Percentiles rank a stretch among this genome's conserved stretches.
Evolutionary conservation across 768 basidiomycete genomes (phyloP).

Genomic region (Boletus fagicola): DNA sequence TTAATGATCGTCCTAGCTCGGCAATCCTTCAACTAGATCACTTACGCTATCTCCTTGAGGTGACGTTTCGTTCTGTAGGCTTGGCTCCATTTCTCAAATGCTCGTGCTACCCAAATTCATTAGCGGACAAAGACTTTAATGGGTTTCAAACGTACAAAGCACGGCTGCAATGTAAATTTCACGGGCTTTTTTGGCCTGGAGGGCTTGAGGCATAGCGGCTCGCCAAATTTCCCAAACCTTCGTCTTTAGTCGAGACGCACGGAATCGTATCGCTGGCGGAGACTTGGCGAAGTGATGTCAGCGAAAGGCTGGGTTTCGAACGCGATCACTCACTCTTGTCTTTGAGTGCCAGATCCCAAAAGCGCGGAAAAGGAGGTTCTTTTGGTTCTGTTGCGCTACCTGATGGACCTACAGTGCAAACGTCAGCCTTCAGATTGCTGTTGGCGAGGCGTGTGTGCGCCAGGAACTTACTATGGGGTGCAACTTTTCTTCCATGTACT

Average conservation of each 20-base stretch:
- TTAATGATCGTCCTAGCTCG: conserved; percentile 27
- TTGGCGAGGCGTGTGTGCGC: background rate
- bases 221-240: conserved; percentile 68
- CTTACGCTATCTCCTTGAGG: conserved; percentile 82
- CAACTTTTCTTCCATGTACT: conserved; percentile 61
- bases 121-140: conserved; percentile 6
- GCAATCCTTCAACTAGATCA: conserved; percentile 23
- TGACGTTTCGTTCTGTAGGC: conserved; percentile 67
- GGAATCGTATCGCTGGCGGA: conserved; percentile 76
- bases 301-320: background rate
- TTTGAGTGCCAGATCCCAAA: conserved; percentile 75
- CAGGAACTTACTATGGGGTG: conserved; percentile 56
- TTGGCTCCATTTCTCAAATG: conserved; percentile 66
- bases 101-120: conserved; percentile 39
- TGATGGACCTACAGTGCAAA: conserved; percentile 35
- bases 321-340: conserved; percentile 52
- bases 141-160: conserved; percentile 48
- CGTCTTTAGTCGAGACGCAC: conserved; percentile 57
- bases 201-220: conserved; percentile 64
- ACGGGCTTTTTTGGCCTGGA: conserved; percentile 63
- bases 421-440: conserved; percentile 4
- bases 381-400: conserved; percentile 56
- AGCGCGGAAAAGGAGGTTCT: conserved; percentile 59
- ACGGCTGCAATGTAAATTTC: conserved; percentile 53
- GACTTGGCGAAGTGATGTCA: conserved; percentile 45